Base-by-base conservation (phyloP, 192 early-diverging fungal species). In the Dispira parvispora region DNA sequence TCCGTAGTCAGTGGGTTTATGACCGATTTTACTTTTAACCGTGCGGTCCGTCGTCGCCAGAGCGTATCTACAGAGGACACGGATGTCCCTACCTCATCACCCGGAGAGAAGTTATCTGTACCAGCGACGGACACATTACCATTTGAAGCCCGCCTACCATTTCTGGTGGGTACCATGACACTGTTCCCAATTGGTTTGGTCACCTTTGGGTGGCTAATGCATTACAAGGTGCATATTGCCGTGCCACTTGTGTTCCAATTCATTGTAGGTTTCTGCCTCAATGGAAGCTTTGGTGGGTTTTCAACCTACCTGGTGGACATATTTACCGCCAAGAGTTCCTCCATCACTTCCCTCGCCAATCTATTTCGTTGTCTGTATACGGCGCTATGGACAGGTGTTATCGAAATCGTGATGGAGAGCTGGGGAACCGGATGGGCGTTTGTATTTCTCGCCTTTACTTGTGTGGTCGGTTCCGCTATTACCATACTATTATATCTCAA, bases 331-430 rank as follows among this genome's bases (percentile, higher is more conserved):
- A 66, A 45, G 20, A 63, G 73, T 11, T 69, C 75, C 11, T 65
- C 70, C 26, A 77, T 77, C 46, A 74, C 70, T 12, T 70, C 70
- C 6, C 68, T 74, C 18, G 70, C 69, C 47, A 77, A 73, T 68
- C 71, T 74, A 63, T 74, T 68, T 64, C 75, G 75, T 45, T 72
- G 70, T 46, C 46, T 62, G 16, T 77, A 55, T 27, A 13, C 23
- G 16, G 53, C 53, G 20, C 3, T 55, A 13, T 55, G 53, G 53
- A 25, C 53, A 0, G 53, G 53, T 20, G 20, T 55, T 26, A 55
- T 55, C 25, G 53, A 18, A 13, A 18, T 55, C 8, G 53, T 55
- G 20, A 55, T 55, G 20, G 25, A 55, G 3, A 26, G 20, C 3
- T 55, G 53, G 53, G 53, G 53, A 13, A 26, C 53, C 25, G 53